Percentiles rank a stretch among this genome's conserved stretches.
Evolutionary conservation across 345 rosid genomes (phyloP).

Genomic region (Citrus australasica): DNA sequence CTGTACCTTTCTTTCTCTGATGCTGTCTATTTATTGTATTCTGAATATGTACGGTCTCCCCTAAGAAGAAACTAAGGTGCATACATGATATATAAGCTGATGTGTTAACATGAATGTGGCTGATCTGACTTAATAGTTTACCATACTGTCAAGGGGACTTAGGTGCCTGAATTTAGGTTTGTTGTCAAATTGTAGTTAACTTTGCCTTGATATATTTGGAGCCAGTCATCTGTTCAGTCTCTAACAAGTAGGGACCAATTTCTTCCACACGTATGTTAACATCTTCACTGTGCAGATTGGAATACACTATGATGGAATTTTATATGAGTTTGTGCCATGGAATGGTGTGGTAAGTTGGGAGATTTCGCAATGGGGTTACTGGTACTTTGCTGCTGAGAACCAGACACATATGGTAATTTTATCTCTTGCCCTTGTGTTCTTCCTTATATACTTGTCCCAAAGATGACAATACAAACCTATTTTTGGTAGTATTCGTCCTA

Average conservation of each 20-base stretch:
- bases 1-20: neutral
- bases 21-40: neutral
- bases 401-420: slow-evolving; percentile 58
- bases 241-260: neutral
- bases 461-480: neutral
- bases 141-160: neutral
- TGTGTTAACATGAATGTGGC: neutral
- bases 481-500: neutral
- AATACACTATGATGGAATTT: slow-evolving; percentile 73
- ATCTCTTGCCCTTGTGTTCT: neutral
- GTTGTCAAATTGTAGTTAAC: neutral
- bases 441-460: neutral
- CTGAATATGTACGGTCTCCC: neutral
- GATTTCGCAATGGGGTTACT: slow-evolving; percentile 75
- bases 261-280: neutral
- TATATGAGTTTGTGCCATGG: slow-evolving; percentile 97
- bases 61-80: neutral
- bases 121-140: neutral
- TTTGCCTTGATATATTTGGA: neutral
- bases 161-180: neutral
- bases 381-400: slow-evolving; percentile 79
- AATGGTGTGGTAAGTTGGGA: slow-evolving; percentile 77
- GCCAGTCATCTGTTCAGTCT: neutral
- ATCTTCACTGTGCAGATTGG: slow-evolving; percentile 58
- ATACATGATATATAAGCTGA: neutral